Conservation (phyloP, 2,329 filamentous ascomycete genomes). For the Pseudogymnoascus sp. region DNA sequence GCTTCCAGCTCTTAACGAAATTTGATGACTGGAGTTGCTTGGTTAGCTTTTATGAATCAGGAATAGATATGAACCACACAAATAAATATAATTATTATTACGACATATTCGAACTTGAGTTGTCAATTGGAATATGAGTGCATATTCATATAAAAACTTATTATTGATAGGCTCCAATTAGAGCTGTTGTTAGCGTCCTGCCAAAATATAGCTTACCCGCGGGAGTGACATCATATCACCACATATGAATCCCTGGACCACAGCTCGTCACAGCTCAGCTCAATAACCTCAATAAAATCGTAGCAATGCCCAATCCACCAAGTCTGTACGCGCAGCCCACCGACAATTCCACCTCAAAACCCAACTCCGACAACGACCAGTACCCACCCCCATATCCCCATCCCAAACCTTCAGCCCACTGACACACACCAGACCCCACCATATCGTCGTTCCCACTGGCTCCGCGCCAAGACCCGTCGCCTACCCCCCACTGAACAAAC, state of each 20-base stretch:
- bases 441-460: background rate
- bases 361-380: background rate
- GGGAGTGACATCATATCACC: slow-evolving; percentile 1
- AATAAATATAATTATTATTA: background rate
- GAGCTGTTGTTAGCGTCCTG: background rate
- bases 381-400: background rate
- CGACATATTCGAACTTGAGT: background rate
- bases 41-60: background rate
- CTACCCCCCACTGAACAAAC: slow-evolving; percentile 1
- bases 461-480: background rate
- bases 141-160: background rate
- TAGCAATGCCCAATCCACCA: slow-evolving; percentile 3
- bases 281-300: background rate
- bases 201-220: background rate
- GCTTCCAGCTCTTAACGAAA: background rate
- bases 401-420: background rate
- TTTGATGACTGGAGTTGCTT: background rate
- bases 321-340: background rate
- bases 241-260: background rate
- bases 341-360: background rate
- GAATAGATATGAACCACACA: background rate
- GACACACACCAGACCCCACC: background rate
- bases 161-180: background rate
- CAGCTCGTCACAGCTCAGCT: background rate
- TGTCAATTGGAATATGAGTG: background rate